These are phyloP conservation scores for Wickerhamomyces subpelliculosus DNA, from an alignment of 805 yeast genomes.

Conservation along the genomic window DNA sequence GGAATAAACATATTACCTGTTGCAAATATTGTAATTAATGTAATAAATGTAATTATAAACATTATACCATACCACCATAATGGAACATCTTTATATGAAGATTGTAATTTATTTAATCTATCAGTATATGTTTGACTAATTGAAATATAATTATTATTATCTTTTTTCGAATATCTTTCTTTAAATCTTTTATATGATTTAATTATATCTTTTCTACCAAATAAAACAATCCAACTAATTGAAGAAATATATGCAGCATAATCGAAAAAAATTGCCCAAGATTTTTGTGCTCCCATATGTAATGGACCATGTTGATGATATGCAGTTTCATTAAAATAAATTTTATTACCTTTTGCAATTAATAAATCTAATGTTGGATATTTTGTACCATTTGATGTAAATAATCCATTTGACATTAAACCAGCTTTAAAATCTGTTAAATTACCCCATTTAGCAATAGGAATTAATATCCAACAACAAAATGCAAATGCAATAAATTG, in stretches of 20 bases:
- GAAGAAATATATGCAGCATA: constrained; percentile 47
- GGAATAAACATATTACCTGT: constrained; percentile 27
- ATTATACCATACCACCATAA: constrained; percentile 32
- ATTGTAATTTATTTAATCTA: constrained; percentile 34
- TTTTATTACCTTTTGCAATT: constrained; percentile 14
- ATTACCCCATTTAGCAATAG: constrained; percentile 39
- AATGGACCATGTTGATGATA: constrained; percentile 39
- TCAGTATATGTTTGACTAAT: constrained; percentile 25
- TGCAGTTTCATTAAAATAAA: constrained; percentile 35
- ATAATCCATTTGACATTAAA: constrained; percentile 40
- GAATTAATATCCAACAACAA: constrained; percentile 44
- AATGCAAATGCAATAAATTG: constrained; percentile 39
- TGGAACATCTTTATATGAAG: constrained; percentile 37
- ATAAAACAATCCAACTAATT: constrained; percentile 33
- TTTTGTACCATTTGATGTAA: constrained; percentile 28
- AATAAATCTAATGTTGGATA: constrained; percentile 38
- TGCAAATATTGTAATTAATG: constrained; percentile 27
- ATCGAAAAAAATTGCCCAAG: constrained; percentile 46
- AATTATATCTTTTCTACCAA: constrained; percentile 24
- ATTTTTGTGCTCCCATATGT: constrained; percentile 40
- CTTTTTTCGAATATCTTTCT: not conserved
- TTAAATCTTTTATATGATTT: constrained; percentile 1
- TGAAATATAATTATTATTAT: not conserved
- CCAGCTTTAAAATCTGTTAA: constrained; percentile 24
- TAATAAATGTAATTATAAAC: constrained; percentile 30